Percentiles rank a stretch among this genome's conserved stretches.
These are phyloP conservation scores for Przewalskia tangutica DNA, from an alignment of 257 asterid genomes.

Conservation along the genomic window DNA sequence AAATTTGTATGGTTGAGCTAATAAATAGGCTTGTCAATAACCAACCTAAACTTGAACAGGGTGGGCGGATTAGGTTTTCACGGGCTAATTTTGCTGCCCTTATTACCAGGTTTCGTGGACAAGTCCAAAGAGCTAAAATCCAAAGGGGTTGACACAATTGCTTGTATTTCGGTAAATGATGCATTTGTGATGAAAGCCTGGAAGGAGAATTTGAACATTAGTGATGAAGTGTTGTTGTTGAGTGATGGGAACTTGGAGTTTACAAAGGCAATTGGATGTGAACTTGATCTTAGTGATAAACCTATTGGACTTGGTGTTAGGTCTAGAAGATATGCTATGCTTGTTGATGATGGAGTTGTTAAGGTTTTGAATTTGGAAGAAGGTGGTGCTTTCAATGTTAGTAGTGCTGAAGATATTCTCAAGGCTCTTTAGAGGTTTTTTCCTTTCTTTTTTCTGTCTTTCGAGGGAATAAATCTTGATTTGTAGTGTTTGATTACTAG, in stretches of 20 bases:
- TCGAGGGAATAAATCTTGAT: constrained; percentile 2
- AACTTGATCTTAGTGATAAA: constrained; percentile 87
- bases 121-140: constrained; percentile 69
- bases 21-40: too few relatives aligned
- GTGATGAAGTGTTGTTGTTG: constrained; percentile 65
- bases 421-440: constrained; percentile 30
- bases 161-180: constrained; percentile 84
- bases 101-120: constrained; percentile 42
- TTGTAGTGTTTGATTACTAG: background rate
- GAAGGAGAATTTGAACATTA: constrained; percentile 59
- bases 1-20: too few relatives aligned
- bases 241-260: constrained; percentile 86
- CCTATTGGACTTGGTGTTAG: constrained; percentile 88
- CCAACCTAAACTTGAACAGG: too few relatives aligned
- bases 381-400: constrained; percentile 92
- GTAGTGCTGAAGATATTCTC: constrained; percentile 97
- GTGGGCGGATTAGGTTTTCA: too few relatives aligned
- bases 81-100: too few relatives aligned
- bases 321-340: constrained; percentile 89
- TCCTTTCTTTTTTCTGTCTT: background rate
- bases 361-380: constrained; percentile 86
- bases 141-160: constrained; percentile 80
- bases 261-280: constrained; percentile 77
- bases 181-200: constrained; percentile 97
- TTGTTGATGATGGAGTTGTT: constrained; percentile 74